Conservation (phyloP, 1,284 basidiomycete genomes). For the Tilletia caries region DNA sequence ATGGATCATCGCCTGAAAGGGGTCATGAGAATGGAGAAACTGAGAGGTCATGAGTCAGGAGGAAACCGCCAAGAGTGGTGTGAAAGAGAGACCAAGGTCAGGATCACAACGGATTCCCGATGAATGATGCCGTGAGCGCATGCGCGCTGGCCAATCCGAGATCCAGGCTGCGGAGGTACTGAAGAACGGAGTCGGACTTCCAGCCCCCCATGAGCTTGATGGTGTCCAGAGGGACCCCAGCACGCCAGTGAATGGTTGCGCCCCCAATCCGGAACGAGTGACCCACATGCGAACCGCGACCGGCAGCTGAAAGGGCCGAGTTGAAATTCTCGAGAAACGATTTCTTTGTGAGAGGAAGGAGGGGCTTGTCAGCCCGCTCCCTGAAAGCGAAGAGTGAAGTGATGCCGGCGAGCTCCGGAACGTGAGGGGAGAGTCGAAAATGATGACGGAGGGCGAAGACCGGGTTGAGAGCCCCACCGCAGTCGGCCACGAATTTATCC, state of each 20-base stretch:
- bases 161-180: neutral
- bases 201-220: neutral
- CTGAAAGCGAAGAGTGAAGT: neutral
- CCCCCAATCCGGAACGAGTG: neutral
- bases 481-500: neutral
- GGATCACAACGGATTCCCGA: too few species aligned
- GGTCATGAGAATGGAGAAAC: too few species aligned
- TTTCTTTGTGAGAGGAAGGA: neutral
- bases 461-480: neutral
- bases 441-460: neutral
- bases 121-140: too few species aligned
- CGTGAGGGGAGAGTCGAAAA: neutral
- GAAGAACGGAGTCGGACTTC: neutral
- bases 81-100: too few species aligned
- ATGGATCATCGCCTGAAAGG: too few species aligned
- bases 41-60: too few species aligned
- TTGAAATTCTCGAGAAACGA: neutral
- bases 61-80: too few species aligned
- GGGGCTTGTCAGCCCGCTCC: neutral
- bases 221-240: neutral
- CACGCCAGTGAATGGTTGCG: neutral
- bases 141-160: neutral
- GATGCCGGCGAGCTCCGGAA: neutral
- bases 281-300: neutral
- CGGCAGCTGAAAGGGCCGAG: neutral